Evolutionary conservation across 805 yeast species (phyloP), one percentile per base, ranked within the genome.

Genomic region (Candida morakotiae): DNA sequence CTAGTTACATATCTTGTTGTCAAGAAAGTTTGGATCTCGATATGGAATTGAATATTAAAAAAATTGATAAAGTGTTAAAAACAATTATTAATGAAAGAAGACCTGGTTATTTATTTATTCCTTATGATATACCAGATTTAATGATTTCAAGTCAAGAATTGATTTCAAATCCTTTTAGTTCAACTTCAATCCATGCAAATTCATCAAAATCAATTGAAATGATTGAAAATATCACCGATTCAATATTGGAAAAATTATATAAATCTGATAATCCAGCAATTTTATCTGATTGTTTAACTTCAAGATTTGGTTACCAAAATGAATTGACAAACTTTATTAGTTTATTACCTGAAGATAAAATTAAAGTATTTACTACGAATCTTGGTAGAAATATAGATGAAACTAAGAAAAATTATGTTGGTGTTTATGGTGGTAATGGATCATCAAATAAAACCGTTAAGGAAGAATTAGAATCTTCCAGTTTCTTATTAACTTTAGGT

Each of bases 61-160:
- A 83, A 55, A 76, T 89, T 38, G 97, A 89, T 56, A 61, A 63
- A 16, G 83, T 86, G 5, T 73, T 89, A 38, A 52, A 51, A 30
- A 64, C 70, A 13, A 77, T 86, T 19, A 62, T 77, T 45, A 64
- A 56, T 26, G 67, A 73, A 31, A 78, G 81, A 26, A 77, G 81
- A 55, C 97, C 97, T 0, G 96, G 95, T 11, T 88, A 83, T 51
- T 55, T 88, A 34, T 86, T 77, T 54, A 56, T 89, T 32, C 96
- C 97, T 1, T 64, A 74, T 29, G 89, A 88, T 54, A 56, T 85
- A 46, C 75, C 78, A 8, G 77, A 79, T 38, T 16, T 51, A 6
- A 42, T 32, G 32, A 58, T 64, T 3, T 46, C 63, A 9, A 42
- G 40, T 14, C 35, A 32, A 7, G 45, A 55, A 28, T 55, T 63